These are phyloP conservation scores for Verticillium klebahnii DNA, from an alignment of 2,329 filamentous ascomycete genomes.

Conservation along the genomic window DNA sequence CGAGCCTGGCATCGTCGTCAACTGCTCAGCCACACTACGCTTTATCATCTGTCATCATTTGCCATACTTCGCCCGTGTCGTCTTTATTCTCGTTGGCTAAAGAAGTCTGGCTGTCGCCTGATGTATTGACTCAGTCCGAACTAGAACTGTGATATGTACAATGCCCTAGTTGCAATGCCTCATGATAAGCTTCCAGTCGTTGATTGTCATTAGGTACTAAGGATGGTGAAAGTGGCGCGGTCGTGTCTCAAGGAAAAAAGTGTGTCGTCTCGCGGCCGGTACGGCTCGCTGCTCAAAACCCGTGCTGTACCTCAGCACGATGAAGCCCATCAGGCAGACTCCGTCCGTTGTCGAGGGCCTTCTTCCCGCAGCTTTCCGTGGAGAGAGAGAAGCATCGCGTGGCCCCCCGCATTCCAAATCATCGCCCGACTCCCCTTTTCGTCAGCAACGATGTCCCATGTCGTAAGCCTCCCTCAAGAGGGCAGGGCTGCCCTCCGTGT, in stretches of 20 bases:
- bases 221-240: background rate
- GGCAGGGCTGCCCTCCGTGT: background rate
- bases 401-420: too few relatives aligned
- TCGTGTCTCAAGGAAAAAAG: background rate
- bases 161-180: background rate
- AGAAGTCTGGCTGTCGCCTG: background rate
- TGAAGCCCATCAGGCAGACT: background rate
- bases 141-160: background rate
- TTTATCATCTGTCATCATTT: background rate
- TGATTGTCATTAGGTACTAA: background rate
- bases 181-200: background rate
- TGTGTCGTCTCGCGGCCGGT: background rate
- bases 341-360: too few relatives aligned
- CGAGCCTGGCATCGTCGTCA: background rate
- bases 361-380: too few relatives aligned
- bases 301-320: background rate
- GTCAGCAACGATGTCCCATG: background rate
- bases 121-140: background rate
- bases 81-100: background rate
- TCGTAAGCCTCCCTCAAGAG: background rate
- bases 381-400: background rate
- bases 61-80: background rate
- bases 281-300: background rate
- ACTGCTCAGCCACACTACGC: background rate
- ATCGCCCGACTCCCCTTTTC: background rate